Conservation (phyloP, 768 basidiomycete species). For the Roridomyces roridus region DNA sequence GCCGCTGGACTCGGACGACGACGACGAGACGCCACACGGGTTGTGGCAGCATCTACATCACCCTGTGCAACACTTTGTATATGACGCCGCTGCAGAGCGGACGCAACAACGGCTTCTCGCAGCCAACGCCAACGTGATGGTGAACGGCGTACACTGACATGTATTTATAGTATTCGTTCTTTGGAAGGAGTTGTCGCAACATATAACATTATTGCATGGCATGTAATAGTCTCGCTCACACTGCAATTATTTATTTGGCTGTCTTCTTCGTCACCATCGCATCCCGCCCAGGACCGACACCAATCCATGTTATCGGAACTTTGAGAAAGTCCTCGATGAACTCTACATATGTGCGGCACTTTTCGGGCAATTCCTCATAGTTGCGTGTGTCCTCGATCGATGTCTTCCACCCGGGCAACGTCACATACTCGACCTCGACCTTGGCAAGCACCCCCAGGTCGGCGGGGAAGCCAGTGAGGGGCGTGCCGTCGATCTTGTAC, state of each 20-base stretch:
- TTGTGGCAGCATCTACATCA: slow-evolving; percentile 44
- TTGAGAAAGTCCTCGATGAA: slow-evolving; percentile 82
- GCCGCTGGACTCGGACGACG: slow-evolving; percentile 58
- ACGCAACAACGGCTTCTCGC: slow-evolving; percentile 58
- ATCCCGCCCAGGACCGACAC: slow-evolving; percentile 87
- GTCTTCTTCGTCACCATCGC: slow-evolving; percentile 59
- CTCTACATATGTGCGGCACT: slow-evolving; percentile 84
- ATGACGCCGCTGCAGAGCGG: slow-evolving; percentile 91
- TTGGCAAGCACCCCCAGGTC: slow-evolving; percentile 81
- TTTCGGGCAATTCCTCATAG: slow-evolving; percentile 81
- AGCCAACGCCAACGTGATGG: slow-evolving; percentile 26
- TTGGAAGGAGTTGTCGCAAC: not conserved
- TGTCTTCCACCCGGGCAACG: slow-evolving; percentile 89
- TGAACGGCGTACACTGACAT: slow-evolving; percentile 55
- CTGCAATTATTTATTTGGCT: too few relatives aligned
- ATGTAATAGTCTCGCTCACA: not conserved
- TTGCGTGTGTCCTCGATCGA: slow-evolving; percentile 67
- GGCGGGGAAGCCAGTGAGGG: slow-evolving; percentile 88
- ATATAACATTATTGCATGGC: not conserved
- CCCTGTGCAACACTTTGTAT: slow-evolving; percentile 73
- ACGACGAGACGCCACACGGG: slow-evolving; percentile 32
- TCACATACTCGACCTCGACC: slow-evolving; percentile 87
- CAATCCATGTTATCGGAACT: slow-evolving; percentile 89
- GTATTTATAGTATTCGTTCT: slow-evolving; percentile 14
- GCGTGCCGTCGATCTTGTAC: slow-evolving; percentile 80